Conservation (phyloP, 228 moss, liverwort and hornwort species). For the Sphagnum magellanicum region DNA sequence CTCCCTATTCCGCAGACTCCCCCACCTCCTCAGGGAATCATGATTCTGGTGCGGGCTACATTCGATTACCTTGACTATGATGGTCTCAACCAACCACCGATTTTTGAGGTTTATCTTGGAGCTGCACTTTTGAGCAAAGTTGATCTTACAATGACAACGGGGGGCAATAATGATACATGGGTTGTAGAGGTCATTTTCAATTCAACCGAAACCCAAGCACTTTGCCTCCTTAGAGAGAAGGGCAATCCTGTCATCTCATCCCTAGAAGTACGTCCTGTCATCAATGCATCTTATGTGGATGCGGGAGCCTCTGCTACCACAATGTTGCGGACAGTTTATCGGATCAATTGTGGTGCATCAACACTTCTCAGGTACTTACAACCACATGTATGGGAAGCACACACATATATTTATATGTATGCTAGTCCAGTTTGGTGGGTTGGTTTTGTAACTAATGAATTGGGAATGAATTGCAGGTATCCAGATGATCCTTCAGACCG, state of each 20-base stretch:
- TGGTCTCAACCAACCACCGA: constrained; percentile 27
- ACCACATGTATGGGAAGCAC: no score
- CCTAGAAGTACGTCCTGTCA: constrained; percentile 48
- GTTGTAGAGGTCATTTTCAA: constrained; percentile 48
- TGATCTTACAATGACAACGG: constrained; percentile 4
- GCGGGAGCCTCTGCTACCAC: constrained; percentile 27
- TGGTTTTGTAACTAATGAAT: no score
- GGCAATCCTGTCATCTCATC: constrained; percentile 51
- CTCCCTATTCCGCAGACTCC: constrained; percentile 9
- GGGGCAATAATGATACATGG: constrained; percentile 29
- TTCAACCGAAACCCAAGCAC: constrained; percentile 31
- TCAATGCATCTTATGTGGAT: constrained; percentile 36
- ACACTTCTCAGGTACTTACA: background rate
- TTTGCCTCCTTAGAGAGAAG: constrained; percentile 38
- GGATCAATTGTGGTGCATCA: constrained; percentile 50
- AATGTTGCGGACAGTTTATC: constrained; percentile 32
- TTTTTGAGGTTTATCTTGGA: constrained; percentile 45
- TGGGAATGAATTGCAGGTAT: constrained; percentile 21
- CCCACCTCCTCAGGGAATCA: constrained; percentile 4
- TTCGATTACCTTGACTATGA: constrained; percentile 43
- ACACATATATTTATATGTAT: no score
- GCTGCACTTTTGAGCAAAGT: constrained; percentile 39
- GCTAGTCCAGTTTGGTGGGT: no score
- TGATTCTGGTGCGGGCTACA: constrained; percentile 47
- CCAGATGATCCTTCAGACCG: constrained; percentile 47